Evolutionary conservation across 768 basidiomycete species (phyloP), one percentile per base, ranked within the genome.

Genomic region (Tulasnella sp.): DNA sequence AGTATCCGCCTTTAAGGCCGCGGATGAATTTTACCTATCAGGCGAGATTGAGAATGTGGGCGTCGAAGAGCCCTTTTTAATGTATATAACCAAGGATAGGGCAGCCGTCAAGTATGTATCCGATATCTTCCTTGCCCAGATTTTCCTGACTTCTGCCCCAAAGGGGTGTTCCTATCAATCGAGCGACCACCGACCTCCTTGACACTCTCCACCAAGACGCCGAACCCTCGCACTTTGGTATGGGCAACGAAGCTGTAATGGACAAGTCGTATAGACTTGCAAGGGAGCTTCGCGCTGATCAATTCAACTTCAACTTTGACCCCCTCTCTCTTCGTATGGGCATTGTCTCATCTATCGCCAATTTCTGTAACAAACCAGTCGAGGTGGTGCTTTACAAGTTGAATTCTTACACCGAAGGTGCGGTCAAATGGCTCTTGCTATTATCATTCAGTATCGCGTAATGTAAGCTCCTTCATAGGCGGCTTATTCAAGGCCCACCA

Each of bases 401-500:
- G 52, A 54, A 40, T 27, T 41, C 39, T 12, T 54, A 39, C 12
- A 37, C 36, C 9, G 25, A 36, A 14, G 37, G 25, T 54, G 17
- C 35, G 37, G n/a, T 25, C 27, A 6, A 43, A 31, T 1, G 25
- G 19, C 23, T 29, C 5, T 14, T n/a, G 27, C 8, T 31, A 5
- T 14, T n/a, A 0, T 29, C 17, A 15, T 31, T n/a, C 11, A 31
- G 19, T 9, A 4, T 4, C 21, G 11, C 8, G 29, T n/a, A 25
- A n/a, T 11, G n/a, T 8, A 3, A 2, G 12, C 11, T 4, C n/a
- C 19, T 25, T 32, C 34, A 31, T 31, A 46, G 76, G 68, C 8
- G 70, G 70, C 0, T 77, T 75, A 62, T 79, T 78, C 69, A 76
- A 76, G 61, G 37, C 73, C 0, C 77, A 77, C 60, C 68, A 72